These are phyloP conservation scores for Xylaria bambusicola DNA, from an alignment of 495 filamentous ascomycete genomes.

Conservation along the genomic window DNA sequence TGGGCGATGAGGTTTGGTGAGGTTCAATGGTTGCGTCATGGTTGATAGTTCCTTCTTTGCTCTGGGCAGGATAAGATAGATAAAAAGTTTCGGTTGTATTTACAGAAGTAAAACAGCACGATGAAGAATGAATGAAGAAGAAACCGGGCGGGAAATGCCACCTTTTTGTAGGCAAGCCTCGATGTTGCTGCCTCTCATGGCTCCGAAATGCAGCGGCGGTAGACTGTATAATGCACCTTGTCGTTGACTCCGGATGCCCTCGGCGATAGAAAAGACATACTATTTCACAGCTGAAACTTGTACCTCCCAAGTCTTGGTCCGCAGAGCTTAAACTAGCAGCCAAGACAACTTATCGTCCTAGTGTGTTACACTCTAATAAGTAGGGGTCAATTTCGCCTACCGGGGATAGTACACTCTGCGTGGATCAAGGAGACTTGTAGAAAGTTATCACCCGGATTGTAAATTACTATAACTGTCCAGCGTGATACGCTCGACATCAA, in stretches of 20 bases:
- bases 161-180: background rate
- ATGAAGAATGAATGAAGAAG: background rate
- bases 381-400: too few relatives aligned
- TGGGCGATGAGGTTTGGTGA: slow-evolving; percentile 6
- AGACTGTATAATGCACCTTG: background rate
- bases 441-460: too few relatives aligned
- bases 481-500: background rate
- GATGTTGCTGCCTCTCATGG: background rate
- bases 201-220: slow-evolving; percentile 7
- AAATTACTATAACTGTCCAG: too few relatives aligned
- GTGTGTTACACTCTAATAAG: too few relatives aligned
- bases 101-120: background rate
- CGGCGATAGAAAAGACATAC: background rate
- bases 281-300: background rate
- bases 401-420: too few relatives aligned
- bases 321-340: too few relatives aligned
- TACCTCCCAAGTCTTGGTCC: too few relatives aligned
- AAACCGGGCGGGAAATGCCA: background rate
- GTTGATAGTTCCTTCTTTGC: background rate
- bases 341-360: too few relatives aligned
- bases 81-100: background rate
- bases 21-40: slow-evolving; percentile 8
- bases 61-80: background rate
- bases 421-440: too few relatives aligned
- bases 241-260: slow-evolving; percentile 1